Evolutionary conservation across 202 grass and related monocot species (phyloP), one percentile per base, ranked within the genome.

Genomic region (Miscanthus sacchariflorus): DNA sequence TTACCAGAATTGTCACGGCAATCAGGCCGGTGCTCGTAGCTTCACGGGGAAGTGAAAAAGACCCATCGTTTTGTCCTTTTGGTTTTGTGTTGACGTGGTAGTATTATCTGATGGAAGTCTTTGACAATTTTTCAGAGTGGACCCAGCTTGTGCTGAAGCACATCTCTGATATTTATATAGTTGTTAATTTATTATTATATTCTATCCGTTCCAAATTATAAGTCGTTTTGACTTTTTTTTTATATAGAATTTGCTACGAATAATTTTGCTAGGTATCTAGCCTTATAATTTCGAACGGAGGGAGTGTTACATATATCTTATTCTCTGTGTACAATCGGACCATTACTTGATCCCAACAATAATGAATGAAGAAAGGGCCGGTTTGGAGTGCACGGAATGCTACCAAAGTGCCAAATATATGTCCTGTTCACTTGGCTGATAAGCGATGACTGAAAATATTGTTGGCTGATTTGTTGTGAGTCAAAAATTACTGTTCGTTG

Each of bases 311-410:
- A 36, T 36, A 36, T 36, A 36, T 36, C 35, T 36, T 36, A 36
- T 36, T 36, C 35, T 36, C 5, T 39, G 38, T 39, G 38, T 39
- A 39, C 43, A 4, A 23, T 27, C 40, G 17, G 43, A 71, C 63
- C 21, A 38, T 12, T 9, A 27, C 64, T 50, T 81, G 52, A 68
- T 68, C n/a, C 0, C 4, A 68, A 59, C 82, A 68, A 75, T 23
- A 66, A 73, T 75, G 15, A 84, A 44, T 9, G 17, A 74, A 68
- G 72, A 49, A 48, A n/a, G 7, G 72, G 14, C 49, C 15, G 45
- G 6, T 21, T 80, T 85, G 77, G 36, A 89, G 82, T 86, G 63
- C 45, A 76, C 59, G 70, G 49, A 89, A 84, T 73, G 52, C 1
- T 54, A 24, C 7, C 17, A 23, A 18, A 64, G 28, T 54, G 21